Percentiles rank a stretch among this genome's conserved stretches.
phyloP scores from a whole-genome alignment of 352 stramenopile genomes.

The Phytopythium sindhum region DNA sequence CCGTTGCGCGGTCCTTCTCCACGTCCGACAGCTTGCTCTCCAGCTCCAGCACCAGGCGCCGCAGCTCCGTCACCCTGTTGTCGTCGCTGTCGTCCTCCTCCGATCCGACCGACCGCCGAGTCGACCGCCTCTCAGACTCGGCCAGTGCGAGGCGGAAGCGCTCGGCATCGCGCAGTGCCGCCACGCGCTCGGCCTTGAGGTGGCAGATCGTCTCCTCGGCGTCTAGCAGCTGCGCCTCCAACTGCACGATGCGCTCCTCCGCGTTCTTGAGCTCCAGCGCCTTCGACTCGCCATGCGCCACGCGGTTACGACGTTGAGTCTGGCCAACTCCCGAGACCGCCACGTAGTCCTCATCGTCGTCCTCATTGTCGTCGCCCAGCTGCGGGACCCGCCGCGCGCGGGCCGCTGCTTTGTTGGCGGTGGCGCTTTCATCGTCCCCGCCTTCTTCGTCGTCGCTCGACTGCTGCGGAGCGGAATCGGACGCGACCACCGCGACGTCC shows the following conservation, averaged over 20 bases:
- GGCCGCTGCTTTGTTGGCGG: too few species aligned
- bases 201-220: conserved; percentile 75
- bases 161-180: conserved; percentile 52
- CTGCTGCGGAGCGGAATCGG: neutral
- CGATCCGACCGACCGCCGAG: neutral
- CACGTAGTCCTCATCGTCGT: neutral
- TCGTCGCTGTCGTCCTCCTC: conserved; percentile 10
- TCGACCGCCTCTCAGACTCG: neutral
- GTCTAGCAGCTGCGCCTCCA: conserved; percentile 57
- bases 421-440: neutral
- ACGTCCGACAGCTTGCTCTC: conserved; percentile 33
- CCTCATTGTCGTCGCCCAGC: neutral
- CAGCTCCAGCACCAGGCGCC: conserved; percentile 33
- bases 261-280: conserved; percentile 42
- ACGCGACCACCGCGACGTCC: neutral
- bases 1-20: conserved; percentile 27
- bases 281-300: neutral
- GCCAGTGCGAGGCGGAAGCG: conserved; percentile 24
- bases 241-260: conserved; percentile 44
- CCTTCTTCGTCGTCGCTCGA: conserved; percentile 4
- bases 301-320: neutral
- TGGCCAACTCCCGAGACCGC: too few species aligned
- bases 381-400: neutral
- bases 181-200: conserved; percentile 66
- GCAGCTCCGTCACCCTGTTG: conserved; percentile 11